A percentile compares a stretch with the other conserved stretches of the same genome.
Conservation (phyloP, 140 eudicot genomes). For the Senecio squalidus region DNA sequence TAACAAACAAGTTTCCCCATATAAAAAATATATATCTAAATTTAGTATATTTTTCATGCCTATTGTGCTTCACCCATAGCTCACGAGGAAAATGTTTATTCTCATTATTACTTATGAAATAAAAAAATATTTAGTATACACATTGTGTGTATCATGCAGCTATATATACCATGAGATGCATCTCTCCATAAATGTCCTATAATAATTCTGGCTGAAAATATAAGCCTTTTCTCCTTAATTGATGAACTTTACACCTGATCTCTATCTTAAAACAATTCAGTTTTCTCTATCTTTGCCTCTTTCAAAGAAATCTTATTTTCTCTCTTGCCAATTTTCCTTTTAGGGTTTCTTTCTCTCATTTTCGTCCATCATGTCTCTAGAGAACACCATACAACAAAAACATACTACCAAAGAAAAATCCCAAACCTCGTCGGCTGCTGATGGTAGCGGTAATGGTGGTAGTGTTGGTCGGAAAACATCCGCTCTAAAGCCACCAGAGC, state of each 20-base stretch:
- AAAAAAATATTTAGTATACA: too few relatives aligned
- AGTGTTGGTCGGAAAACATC: slow-evolving; percentile 20
- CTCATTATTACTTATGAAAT: too few relatives aligned
- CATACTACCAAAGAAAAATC: slow-evolving; percentile 30
- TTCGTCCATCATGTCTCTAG: slow-evolving; percentile 37
- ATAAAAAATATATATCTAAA: too few relatives aligned
- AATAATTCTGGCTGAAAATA: slow-evolving; percentile 15
- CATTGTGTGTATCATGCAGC: too few relatives aligned
- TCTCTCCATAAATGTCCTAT: slow-evolving; percentile 11
- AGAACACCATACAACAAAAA: slow-evolving; percentile 20
- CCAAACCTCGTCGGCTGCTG: slow-evolving; percentile 19
- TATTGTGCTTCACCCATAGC: too few relatives aligned
- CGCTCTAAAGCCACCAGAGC: slow-evolving; percentile 28
- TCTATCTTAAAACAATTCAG: slow-evolving; percentile 65
- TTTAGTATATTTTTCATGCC: too few relatives aligned
- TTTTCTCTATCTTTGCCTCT: slow-evolving; percentile 43
- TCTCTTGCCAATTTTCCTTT: slow-evolving; percentile 14
- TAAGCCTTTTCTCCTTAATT: slow-evolving; percentile 31
- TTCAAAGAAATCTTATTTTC: slow-evolving; percentile 31
- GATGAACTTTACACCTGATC: slow-evolving; percentile 68
- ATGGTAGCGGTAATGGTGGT: not conserved
- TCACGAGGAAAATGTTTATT: too few relatives aligned
- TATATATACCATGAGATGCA: not conserved
- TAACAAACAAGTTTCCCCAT: too few relatives aligned
- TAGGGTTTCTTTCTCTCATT: slow-evolving; percentile 26